A percentile compares a stretch with the other conserved stretches of the same genome.
Conservation (phyloP, 371 early-diverging fungal genomes). For the Rhizopus arrhizus region DNA sequence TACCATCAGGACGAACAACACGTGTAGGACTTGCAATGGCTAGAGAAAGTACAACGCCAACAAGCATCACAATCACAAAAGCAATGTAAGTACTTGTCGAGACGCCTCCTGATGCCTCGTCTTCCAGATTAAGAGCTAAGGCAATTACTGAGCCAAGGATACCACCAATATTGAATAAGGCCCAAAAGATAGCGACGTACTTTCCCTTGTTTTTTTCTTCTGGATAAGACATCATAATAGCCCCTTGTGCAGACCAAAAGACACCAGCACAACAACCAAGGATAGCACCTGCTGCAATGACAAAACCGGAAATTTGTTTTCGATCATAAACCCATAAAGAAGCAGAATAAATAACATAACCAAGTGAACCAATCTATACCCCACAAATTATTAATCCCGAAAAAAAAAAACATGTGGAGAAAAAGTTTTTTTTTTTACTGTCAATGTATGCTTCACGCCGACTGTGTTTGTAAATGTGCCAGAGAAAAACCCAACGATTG, state of each 20-base stretch:
- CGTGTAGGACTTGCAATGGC: constrained; percentile 59
- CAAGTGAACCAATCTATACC: constrained; percentile 45
- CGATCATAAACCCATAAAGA: constrained; percentile 58
- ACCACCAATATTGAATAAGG: constrained; percentile 80
- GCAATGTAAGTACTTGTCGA: constrained; percentile 65
- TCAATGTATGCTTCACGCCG: constrained; percentile 56
- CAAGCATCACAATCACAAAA: constrained; percentile 66
- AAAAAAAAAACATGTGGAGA: background rate
- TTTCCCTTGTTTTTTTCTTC: constrained; percentile 71
- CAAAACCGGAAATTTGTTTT: constrained; percentile 45
- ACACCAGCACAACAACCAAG: constrained; percentile 66
- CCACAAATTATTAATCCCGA: background rate
- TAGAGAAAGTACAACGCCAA: constrained; percentile 59
- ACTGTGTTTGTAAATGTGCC: constrained; percentile 64
- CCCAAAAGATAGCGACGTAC: constrained; percentile 80
- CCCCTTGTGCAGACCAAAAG: constrained; percentile 71
- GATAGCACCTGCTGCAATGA: constrained; percentile 63
- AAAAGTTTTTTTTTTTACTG: constrained; percentile 20
- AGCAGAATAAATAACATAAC: constrained; percentile 61
- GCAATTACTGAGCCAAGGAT: constrained; percentile 76
- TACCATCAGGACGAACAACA: constrained; percentile 68
- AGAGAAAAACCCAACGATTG: constrained; percentile 68
- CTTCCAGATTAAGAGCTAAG: constrained; percentile 63
- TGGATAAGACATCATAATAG: constrained; percentile 73
- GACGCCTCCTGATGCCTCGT: constrained; percentile 44